phyloP scores from a whole-genome alignment of 2,329 filamentous ascomycete species.

The Purpureocillium takamizusanense region DNA sequence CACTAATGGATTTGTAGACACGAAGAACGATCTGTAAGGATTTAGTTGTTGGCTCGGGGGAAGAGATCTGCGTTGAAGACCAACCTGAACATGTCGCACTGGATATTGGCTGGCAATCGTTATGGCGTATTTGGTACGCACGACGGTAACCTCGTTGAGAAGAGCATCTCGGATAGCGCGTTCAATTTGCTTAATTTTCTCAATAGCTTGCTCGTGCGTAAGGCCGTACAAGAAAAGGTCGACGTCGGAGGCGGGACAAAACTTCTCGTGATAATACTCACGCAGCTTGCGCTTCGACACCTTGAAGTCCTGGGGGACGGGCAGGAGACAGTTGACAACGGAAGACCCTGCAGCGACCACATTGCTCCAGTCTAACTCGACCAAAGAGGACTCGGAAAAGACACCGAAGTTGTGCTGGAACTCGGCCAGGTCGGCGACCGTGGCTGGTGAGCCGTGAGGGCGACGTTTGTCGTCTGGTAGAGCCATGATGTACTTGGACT shows the following conservation, averaged over 20 bases:
- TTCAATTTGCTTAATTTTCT: constrained; percentile 82
- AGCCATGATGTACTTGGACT: constrained; percentile 60
- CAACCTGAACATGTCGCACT: constrained; percentile 63
- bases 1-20: constrained; percentile 74
- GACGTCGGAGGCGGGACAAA: constrained; percentile 78
- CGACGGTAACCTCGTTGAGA: constrained; percentile 72
- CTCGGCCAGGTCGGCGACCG: constrained; percentile 56
- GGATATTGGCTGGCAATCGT: constrained; percentile 82
- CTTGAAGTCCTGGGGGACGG: constrained; percentile 54
- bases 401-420: constrained; percentile 74
- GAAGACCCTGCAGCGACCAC: constrained; percentile 74
- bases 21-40: constrained; percentile 63
- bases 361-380: constrained; percentile 73
- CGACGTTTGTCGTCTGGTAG: constrained; percentile 54
- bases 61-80: not conserved
- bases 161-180: constrained; percentile 65
- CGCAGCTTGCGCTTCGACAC: constrained; percentile 53
- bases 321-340: constrained; percentile 69
- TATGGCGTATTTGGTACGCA: constrained; percentile 79
- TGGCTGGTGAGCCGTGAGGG: constrained; percentile 52
- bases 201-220: constrained; percentile 64
- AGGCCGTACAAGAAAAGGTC: constrained; percentile 80
- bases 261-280: constrained; percentile 72
- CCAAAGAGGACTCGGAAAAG: constrained; percentile 71
- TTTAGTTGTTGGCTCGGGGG: not conserved